phyloP scores from a whole-genome alignment of 2,329 filamentous ascomycete genomes.

The Fusarium udum region DNA sequence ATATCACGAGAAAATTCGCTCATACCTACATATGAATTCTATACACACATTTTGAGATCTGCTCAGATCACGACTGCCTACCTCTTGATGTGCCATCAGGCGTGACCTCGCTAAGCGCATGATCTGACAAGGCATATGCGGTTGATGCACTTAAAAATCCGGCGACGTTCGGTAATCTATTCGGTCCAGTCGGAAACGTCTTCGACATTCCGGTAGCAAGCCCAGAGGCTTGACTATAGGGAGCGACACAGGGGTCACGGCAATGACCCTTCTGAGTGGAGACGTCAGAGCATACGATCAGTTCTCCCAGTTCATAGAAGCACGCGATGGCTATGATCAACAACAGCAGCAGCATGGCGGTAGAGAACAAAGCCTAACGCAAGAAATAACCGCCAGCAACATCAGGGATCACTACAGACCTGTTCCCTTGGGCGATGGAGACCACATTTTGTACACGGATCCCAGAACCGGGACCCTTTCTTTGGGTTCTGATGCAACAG shows the following conservation, averaged over 20 bases:
- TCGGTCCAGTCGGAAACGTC: conserved; percentile 32
- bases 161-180: conserved; percentile 47
- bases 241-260: conserved; percentile 34
- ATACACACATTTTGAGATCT: conserved; percentile 61
- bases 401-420: conserved; percentile 70
- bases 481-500: conserved; percentile 68
- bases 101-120: conserved; percentile 71
- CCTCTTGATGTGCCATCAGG: conserved; percentile 70
- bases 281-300: conserved; percentile 13
- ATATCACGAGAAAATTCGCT: neutral
- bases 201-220: conserved; percentile 38
- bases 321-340: conserved; percentile 26
- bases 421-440: conserved; percentile 71
- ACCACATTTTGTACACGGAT: conserved; percentile 72
- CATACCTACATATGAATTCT: neutral
- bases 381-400: conserved; percentile 52
- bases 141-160: conserved; percentile 68
- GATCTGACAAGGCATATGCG: conserved; percentile 56
- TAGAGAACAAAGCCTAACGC: conserved; percentile 13
- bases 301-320: conserved; percentile 16
- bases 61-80: conserved; percentile 70
- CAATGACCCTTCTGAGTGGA: conserved; percentile 21
- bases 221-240: conserved; percentile 28
- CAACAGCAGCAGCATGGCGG: conserved; percentile 21
- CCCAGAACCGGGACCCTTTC: conserved; percentile 64